Conservation (phyloP, 2,329 filamentous ascomycete species). For the Immersiporthe knoxdaviesiana region DNA sequence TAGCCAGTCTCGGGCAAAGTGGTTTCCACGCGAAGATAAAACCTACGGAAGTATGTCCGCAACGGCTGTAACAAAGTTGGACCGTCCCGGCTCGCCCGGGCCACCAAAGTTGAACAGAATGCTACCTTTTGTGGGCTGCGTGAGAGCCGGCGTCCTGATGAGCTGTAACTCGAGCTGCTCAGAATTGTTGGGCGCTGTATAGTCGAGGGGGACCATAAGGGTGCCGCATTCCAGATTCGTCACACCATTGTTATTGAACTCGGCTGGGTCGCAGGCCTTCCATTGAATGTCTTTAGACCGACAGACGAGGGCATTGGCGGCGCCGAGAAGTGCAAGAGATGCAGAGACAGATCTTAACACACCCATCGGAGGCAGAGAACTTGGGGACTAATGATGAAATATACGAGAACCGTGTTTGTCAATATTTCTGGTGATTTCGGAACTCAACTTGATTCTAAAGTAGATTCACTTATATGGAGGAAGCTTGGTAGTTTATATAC, state of each 20-base stretch:
- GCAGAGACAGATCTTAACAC: background rate
- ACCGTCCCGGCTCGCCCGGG: constrained; percentile 28
- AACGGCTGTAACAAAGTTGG: constrained; percentile 6
- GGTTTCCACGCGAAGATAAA: background rate
- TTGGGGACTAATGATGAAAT: background rate
- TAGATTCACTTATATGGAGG: background rate
- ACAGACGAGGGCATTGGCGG: background rate
- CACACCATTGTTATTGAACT: constrained; percentile 20
- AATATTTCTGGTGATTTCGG: background rate
- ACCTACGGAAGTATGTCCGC: constrained; percentile 1
- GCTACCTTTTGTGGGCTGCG: constrained; percentile 35
- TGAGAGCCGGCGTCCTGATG: constrained; percentile 13
- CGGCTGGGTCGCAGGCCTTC: background rate
- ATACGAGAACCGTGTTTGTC: background rate
- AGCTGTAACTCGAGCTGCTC: constrained; percentile 2
- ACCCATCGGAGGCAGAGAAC: background rate
- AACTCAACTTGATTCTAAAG: background rate
- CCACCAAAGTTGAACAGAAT: constrained; percentile 40
- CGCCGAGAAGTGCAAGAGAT: background rate
- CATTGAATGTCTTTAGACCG: background rate
- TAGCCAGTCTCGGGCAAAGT: background rate
- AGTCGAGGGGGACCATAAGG: background rate
- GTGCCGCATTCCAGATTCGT: background rate
- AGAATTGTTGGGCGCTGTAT: background rate
- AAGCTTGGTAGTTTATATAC: background rate